phyloP scores from a whole-genome alignment of 495 filamentous ascomycete species.

The Podospora anserina region DNA sequence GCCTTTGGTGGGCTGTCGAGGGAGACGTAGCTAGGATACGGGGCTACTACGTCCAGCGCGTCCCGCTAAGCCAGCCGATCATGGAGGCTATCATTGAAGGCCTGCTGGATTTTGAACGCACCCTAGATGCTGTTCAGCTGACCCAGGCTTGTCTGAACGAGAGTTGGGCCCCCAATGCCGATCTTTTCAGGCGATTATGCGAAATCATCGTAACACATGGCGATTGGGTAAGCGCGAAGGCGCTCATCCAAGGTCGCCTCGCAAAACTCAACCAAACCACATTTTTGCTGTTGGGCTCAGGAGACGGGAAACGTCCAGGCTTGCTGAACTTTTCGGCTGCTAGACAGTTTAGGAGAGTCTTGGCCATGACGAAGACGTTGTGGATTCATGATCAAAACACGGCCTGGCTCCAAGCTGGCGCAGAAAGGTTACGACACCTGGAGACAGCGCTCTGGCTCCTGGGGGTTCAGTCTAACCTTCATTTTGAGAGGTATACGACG shows the following conservation, averaged over 20 bases:
- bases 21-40: slow-evolving; percentile 14
- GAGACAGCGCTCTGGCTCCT: background rate
- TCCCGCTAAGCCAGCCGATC: slow-evolving; percentile 23
- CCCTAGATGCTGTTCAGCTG: slow-evolving; percentile 35
- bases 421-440: background rate
- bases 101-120: slow-evolving; percentile 36
- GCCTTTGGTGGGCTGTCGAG: slow-evolving; percentile 21
- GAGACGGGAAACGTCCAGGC: background rate
- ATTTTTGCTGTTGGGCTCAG: background rate
- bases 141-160: slow-evolving; percentile 35
- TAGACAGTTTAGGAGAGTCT: background rate
- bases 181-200: slow-evolving; percentile 36
- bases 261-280: slow-evolving; percentile 25
- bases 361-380: background rate
- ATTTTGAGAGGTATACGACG: background rate
- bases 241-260: slow-evolving; percentile 30
- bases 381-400: background rate
- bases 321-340: background rate
- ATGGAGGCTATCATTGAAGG: slow-evolving; percentile 39
- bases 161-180: slow-evolving; percentile 20
- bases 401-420: background rate
- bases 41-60: slow-evolving; percentile 29
- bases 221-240: slow-evolving; percentile 28
- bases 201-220: slow-evolving; percentile 28
- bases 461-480: background rate